Evolutionary conservation across 352 stramenopile species (phyloP), one percentile per base, ranked within the genome.

Genomic region (Hyaloperonospora arabidopsidis): DNA sequence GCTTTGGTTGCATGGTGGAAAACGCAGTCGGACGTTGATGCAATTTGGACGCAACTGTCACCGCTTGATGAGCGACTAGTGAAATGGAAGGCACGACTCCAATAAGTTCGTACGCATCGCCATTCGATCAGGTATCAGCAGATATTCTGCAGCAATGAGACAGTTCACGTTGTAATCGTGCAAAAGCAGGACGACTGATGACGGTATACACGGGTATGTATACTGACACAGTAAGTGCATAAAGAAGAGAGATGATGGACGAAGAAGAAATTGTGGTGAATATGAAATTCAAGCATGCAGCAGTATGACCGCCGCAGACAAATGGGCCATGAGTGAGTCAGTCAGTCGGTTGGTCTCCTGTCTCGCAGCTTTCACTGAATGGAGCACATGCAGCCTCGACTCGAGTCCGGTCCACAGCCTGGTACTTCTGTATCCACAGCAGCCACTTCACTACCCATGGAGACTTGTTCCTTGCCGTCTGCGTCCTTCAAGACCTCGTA

Each of bases 391-490:
- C 68, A 80, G 29, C 57, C 53, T 45, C 69, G 68, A 13, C 40
- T 36, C 15, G 76, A 71, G 46, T 90, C 69, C 2, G 84, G 82
- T 11, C 76, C 76, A 59, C 84, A 94, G 14, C 84, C 79, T 1
- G 84, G 84, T 29, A 94, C 84, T 52, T 94, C 82, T 1, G 84
- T 94, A 54, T 94, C 84, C n/a, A 94, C 84, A 0, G 82, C 84
- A 0, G 84, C 84, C 17, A 84, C 64, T 56, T 89, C 75, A 59
- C 82, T 93, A 22, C 80, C 73, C 21, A 43, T 25, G 14, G 79
- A 89, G 10, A 87, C 52, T 22, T 72, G 44, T 32, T 82, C 66
- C 17, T 67, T 58, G 19, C 65, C 72, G 34, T 78, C 62, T 12
- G 41, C 57, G 39, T 49, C 47, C 39, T 70, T 75, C 6, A 56